A percentile compares a stretch with the other conserved stretches of the same genome.
Conservation (phyloP, 352 stramenopile species). For the Globisporangium spinosum region DNA sequence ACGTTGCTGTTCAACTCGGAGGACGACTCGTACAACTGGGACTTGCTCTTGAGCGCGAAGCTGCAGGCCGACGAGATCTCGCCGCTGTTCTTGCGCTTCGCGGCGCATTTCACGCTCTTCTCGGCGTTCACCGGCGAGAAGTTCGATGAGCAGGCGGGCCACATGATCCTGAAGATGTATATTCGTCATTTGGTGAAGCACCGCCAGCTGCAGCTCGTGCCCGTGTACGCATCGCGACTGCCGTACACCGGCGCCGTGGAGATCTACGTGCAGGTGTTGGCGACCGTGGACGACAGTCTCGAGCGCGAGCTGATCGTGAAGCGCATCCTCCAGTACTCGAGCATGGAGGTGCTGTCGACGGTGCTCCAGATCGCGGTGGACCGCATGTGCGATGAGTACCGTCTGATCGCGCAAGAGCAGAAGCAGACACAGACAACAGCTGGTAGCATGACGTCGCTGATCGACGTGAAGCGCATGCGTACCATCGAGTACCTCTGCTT, state of each 20-base stretch:
- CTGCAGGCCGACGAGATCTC: constrained; percentile 44
- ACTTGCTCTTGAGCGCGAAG: constrained; percentile 45
- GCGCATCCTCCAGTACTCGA: constrained; percentile 58
- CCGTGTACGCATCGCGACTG: constrained; percentile 66
- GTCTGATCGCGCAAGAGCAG: constrained; percentile 25
- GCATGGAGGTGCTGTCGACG: constrained; percentile 58
- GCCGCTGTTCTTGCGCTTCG: constrained; percentile 69
- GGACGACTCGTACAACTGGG: constrained; percentile 62
- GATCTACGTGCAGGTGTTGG: constrained; percentile 76
- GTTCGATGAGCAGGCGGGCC: constrained; percentile 55
- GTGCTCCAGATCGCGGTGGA: constrained; percentile 58
- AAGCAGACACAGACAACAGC: constrained; percentile 8
- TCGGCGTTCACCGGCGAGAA: constrained; percentile 59
- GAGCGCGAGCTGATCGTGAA: constrained; percentile 70
- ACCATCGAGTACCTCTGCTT: constrained; percentile 75
- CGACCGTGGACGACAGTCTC: constrained; percentile 50
- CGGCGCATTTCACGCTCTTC: constrained; percentile 78
- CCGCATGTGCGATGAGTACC: constrained; percentile 38
- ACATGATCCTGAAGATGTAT: constrained; percentile 83
- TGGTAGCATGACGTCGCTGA: constrained; percentile 28
- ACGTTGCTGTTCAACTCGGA: constrained; percentile 42
- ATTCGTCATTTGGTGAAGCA: constrained; percentile 82
- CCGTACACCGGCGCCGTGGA: constrained; percentile 54
- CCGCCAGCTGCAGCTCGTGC: constrained; percentile 67
- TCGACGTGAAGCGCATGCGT: constrained; percentile 63